These are phyloP conservation scores for Diaporthe citrichinensis DNA, from an alignment of 2,329 filamentous ascomycete species.

Conservation along the genomic window DNA sequence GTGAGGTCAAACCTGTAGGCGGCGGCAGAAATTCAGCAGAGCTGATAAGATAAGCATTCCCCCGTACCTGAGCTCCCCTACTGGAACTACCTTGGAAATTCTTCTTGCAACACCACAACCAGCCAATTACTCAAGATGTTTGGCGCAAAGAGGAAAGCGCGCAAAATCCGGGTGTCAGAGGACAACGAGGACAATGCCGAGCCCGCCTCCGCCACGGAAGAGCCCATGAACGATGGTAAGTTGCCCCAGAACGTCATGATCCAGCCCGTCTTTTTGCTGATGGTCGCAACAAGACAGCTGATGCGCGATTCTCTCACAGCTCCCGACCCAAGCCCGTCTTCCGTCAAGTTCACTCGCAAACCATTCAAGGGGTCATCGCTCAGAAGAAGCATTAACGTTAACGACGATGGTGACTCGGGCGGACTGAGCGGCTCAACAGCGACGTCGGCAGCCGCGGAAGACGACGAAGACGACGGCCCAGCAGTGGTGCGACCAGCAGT, in stretches of 20 bases:
- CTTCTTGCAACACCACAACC: background rate
- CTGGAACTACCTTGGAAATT: background rate
- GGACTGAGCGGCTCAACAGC: slow-evolving; percentile 40
- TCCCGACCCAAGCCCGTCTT: slow-evolving; percentile 51
- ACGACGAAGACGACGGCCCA: slow-evolving; percentile 61
- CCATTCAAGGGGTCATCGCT: slow-evolving; percentile 71
- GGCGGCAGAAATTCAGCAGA: slow-evolving; percentile 39
- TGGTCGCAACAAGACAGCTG: slow-evolving; percentile 49
- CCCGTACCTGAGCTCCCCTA: background rate
- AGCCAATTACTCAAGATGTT: slow-evolving; percentile 63
- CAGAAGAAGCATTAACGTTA: slow-evolving; percentile 67
- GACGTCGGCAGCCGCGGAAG: slow-evolving; percentile 49
- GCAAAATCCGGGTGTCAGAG: slow-evolving; percentile 80
- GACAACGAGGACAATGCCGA: slow-evolving; percentile 68
- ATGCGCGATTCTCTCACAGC: slow-evolving; percentile 47
- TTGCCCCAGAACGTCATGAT: slow-evolving; percentile 36
- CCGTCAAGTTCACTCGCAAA: slow-evolving; percentile 64
- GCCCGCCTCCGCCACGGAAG: slow-evolving; percentile 44
- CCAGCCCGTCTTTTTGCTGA: slow-evolving; percentile 43
- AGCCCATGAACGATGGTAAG: slow-evolving; percentile 56
- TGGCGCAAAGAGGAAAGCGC: slow-evolving; percentile 75
- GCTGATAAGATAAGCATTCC: slow-evolving; percentile 45
- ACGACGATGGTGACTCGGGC: slow-evolving; percentile 52
- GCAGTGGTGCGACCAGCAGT: slow-evolving; percentile 64
- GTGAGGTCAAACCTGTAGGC: slow-evolving; percentile 36